Base-by-base conservation (phyloP, 441 rosid genomes). In the Gossypium davidsonii region DNA sequence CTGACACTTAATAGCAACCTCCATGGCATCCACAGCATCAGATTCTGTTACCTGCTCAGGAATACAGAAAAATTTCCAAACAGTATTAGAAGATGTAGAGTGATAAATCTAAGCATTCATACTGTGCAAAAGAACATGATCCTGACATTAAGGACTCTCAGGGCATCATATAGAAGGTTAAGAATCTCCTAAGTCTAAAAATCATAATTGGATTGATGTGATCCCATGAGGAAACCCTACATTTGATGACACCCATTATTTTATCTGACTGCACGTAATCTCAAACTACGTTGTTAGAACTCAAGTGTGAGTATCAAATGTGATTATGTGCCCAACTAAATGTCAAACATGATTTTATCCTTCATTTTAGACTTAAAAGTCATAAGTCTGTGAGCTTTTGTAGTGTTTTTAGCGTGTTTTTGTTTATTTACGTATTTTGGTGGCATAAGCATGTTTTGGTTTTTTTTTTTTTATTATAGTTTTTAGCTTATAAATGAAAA, bases 1-100 rank as follows among this genome's bases (percentile, higher is more conserved):
- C 79, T 96, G 90, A 70, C 81, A 87, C 79, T 85, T 88, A 68
- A 93, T 78, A 66, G 93, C 90, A 71, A 73, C 78, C 85, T 90
- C 97, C n/a, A 88, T 76, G 71, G 86, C 88, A 84, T 90, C 97
- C 82, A 92, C 92, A 65, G 96, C 90, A 82, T 96, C 97, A 74
- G 88, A 85, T 79, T 93, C 99, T n/a, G 94, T 89, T 62, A 90
- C 97, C 99, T 96, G 90, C 75, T 73, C 56, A 78, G 80, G 76
- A 78, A 75, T 78, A 76, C 25, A 6, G 57, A 61, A 48, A 66
- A 44, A 1, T 21, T 21, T 21, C 28, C 70, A 63, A 73, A 73
- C 26, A 37, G 28, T 20, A 51, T 11, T 20, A 3, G 23, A 64
- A 18, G 14, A 53, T 17, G 58, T 37, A 62, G 37, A 73, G 52